Conservation (phyloP, 2,329 filamentous ascomycete species). For the Fusarium albosuccineum region DNA sequence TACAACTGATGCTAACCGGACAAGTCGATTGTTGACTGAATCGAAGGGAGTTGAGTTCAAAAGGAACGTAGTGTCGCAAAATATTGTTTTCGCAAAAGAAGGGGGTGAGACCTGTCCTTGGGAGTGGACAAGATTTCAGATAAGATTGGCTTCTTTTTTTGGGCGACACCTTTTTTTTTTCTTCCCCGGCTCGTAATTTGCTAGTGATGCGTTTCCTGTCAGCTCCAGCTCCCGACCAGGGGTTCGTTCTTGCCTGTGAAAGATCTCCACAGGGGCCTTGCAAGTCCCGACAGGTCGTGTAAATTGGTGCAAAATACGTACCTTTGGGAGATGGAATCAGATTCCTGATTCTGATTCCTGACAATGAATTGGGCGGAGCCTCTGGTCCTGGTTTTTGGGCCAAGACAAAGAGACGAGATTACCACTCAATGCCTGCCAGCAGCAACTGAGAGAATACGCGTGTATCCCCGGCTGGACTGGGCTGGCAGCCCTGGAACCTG, state of each 20-base stretch:
- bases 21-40: background rate
- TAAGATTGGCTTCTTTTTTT: conserved; percentile 29
- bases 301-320: conserved; percentile 22
- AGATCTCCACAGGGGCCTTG: conserved; percentile 32
- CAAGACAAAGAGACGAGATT: background rate
- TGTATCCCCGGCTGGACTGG: conserved; percentile 29
- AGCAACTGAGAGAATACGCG: background rate
- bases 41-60: conserved; percentile 17
- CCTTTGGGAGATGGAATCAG: conserved; percentile 21
- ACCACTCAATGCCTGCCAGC: conserved; percentile 11
- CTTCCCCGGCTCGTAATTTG: conserved; percentile 32
- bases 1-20: conserved; percentile 2
- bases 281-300: background rate
- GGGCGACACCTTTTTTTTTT: conserved; percentile 24
- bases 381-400: conserved; percentile 13
- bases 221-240: conserved; percentile 22
- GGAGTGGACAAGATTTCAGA: conserved; percentile 28
- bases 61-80: conserved; percentile 36
- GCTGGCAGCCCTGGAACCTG: conserved; percentile 19
- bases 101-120: conserved; percentile 21
- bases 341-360: background rate
- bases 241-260: conserved; percentile 16
- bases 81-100: conserved; percentile 14
- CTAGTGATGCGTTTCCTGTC: conserved; percentile 30
- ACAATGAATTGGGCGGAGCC: conserved; percentile 5